Conservation (phyloP, 1,284 basidiomycete genomes). For the Melampsora larici-populina region DNA sequence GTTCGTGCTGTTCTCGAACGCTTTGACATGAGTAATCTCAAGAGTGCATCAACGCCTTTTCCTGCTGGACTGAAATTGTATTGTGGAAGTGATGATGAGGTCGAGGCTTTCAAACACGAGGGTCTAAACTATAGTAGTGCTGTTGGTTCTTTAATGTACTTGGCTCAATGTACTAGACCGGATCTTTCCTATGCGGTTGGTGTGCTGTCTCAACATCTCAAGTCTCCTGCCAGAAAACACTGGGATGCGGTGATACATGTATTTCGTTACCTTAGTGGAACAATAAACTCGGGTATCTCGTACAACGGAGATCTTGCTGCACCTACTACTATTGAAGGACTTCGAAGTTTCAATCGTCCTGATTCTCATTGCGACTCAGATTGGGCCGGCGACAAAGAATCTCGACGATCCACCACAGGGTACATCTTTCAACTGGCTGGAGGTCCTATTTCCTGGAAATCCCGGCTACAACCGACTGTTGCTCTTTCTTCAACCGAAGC, state of each 20-base stretch:
- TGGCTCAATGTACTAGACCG: constrained; percentile 7
- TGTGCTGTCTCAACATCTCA: constrained; percentile 16
- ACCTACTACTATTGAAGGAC: no score
- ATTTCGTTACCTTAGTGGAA: not conserved
- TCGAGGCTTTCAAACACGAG: no score
- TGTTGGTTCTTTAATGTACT: no score
- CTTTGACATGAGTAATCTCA: no score
- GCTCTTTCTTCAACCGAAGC: no score
- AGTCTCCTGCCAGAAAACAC: not conserved
- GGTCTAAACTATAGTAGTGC: no score
- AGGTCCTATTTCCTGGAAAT: constrained; percentile 3
- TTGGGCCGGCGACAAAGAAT: not conserved
- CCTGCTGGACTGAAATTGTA: no score
- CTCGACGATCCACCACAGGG: not conserved
- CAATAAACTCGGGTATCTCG: not conserved
- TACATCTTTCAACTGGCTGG: not conserved
- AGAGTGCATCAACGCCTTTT: no score
- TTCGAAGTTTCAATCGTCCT: no score
- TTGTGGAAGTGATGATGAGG: no score
- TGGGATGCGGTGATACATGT: not conserved
- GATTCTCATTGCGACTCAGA: not conserved
- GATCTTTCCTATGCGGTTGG: constrained; percentile 14
- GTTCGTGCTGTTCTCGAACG: no score
- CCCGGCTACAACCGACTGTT: not conserved
- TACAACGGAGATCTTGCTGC: not conserved